Conservation (phyloP, 768 basidiomycete genomes). For the Tubosaeta sp. region DNA sequence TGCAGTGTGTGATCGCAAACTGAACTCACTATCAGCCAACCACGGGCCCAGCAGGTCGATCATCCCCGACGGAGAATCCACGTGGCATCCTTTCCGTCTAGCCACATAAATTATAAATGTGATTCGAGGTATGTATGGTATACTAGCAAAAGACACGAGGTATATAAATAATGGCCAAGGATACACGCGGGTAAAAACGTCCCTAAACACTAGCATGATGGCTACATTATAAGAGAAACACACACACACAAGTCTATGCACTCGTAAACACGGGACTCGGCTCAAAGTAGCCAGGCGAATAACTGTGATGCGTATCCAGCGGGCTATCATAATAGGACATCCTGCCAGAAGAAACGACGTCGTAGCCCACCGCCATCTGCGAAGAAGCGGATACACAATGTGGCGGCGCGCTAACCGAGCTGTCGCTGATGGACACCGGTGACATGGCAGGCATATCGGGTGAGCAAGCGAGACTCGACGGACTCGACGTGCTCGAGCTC, state of each 20-base stretch:
- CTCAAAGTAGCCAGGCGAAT: conserved; percentile 18
- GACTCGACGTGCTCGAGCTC: conserved; percentile 29
- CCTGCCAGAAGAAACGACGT: conserved; percentile 21
- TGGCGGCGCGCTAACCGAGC: conserved; percentile 11
- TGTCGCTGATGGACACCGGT: conserved; percentile 14
- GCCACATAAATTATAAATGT: conserved; percentile 12
- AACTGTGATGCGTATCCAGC: conserved; percentile 21
- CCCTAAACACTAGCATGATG: conserved; percentile 13
- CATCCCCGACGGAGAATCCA: neutral
- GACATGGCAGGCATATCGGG: conserved; percentile 26
- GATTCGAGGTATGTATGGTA: conserved; percentile 10
- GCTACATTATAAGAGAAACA: conserved; percentile 17
- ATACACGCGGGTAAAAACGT: conserved; percentile 23
- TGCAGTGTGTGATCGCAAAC: neutral
- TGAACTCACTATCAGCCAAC: neutral
- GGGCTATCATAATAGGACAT: conserved; percentile 27
- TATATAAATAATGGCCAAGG: conserved; percentile 24
- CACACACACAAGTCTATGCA: conserved; percentile 12
- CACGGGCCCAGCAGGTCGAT: neutral
- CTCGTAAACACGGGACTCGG: conserved; percentile 21
- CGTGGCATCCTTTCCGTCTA: conserved; percentile 1
- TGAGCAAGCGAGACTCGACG: conserved; percentile 25
- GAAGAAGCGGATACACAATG: conserved; percentile 20
- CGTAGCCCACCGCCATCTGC: conserved; percentile 19
- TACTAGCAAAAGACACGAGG: conserved; percentile 6